Conservation (phyloP, 2,329 filamentous ascomycete species). For the Aspergillus carbonarius region DNA sequence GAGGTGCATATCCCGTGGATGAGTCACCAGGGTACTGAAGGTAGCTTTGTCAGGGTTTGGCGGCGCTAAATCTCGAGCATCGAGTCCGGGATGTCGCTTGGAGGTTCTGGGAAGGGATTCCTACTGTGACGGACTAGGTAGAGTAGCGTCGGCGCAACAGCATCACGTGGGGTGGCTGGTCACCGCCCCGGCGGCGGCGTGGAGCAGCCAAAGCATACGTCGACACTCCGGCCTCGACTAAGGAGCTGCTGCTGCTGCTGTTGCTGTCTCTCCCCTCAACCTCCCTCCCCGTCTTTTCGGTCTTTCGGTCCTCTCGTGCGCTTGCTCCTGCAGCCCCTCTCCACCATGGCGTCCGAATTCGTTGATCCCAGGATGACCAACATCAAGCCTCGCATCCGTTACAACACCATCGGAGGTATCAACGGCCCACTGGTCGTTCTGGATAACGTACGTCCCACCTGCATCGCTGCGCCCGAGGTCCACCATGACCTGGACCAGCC, state of each 20-base stretch:
- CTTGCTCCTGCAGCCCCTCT: conserved; percentile 11
- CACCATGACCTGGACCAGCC: not conserved
- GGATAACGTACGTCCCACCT: conserved; percentile 72
- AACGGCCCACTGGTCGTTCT: conserved; percentile 97
- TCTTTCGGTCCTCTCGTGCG: not conserved
- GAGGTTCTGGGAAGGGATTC: not conserved
- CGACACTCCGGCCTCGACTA: conserved; percentile 3
- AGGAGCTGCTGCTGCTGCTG: conserved; percentile 10
- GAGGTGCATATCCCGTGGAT: no score
- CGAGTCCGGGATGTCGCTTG: no score
- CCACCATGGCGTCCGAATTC: conserved; percentile 41
- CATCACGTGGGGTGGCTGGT: conserved; percentile 3
- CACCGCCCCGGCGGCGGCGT: conserved; percentile 3
- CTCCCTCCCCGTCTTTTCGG: conserved; percentile 11
- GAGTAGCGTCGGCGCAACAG: not conserved
- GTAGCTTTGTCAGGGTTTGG: no score
- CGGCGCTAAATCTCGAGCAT: no score
- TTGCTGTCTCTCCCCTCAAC: conserved; percentile 13
- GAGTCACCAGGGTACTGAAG: no score
- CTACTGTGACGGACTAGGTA: not conserved
- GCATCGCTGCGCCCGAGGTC: not conserved
- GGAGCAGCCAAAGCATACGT: conserved; percentile 8
- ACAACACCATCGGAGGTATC: conserved; percentile 98
- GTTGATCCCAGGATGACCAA: conserved; percentile 49
- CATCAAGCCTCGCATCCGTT: conserved; percentile 73